phyloP scores from a whole-genome alignment of 192 early-diverging fungal species.

The Entomortierella parvispora region DNA sequence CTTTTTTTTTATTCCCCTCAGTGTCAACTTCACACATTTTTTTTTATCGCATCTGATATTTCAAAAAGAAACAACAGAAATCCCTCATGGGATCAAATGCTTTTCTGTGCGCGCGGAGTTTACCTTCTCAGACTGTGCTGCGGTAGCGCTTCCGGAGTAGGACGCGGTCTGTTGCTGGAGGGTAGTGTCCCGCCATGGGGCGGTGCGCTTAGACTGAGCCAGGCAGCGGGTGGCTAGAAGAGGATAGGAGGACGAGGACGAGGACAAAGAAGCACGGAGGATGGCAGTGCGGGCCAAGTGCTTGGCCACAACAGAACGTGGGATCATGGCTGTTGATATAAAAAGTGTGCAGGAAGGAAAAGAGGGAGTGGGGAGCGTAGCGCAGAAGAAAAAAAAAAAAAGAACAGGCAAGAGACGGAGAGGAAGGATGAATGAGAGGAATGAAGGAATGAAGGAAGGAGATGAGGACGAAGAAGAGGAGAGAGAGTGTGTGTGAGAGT shows the following conservation, averaged over 20 bases:
- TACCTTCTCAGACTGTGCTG: conserved; percentile 50
- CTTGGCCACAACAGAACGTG: conserved; percentile 13
- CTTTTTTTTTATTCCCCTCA: background rate
- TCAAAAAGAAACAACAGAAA: background rate
- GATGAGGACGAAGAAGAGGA: background rate
- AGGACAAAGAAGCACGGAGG: conserved; percentile 14
- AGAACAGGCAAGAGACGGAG: background rate
- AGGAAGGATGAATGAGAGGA: background rate
- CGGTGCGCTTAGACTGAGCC: conserved; percentile 28
- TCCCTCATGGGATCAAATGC: no score
- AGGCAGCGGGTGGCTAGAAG: conserved; percentile 30
- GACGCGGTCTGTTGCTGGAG: conserved; percentile 5
- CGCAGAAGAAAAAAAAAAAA: background rate
- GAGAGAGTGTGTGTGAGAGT: background rate
- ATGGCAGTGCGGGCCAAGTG: conserved; percentile 27
- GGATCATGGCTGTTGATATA: conserved; percentile 17
- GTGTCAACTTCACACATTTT: background rate
- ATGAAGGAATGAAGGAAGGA: background rate
- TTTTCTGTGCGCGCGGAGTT: no score
- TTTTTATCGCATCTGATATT: background rate
- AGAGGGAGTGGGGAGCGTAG: background rate
- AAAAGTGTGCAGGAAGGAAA: background rate
- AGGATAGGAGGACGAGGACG: conserved; percentile 21
- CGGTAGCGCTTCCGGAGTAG: conserved; percentile 37
- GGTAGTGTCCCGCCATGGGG: conserved; percentile 27